Evolutionary conservation across 495 filamentous ascomycete species (phyloP).

Genomic region (Penicillium diatomitis): DNA sequence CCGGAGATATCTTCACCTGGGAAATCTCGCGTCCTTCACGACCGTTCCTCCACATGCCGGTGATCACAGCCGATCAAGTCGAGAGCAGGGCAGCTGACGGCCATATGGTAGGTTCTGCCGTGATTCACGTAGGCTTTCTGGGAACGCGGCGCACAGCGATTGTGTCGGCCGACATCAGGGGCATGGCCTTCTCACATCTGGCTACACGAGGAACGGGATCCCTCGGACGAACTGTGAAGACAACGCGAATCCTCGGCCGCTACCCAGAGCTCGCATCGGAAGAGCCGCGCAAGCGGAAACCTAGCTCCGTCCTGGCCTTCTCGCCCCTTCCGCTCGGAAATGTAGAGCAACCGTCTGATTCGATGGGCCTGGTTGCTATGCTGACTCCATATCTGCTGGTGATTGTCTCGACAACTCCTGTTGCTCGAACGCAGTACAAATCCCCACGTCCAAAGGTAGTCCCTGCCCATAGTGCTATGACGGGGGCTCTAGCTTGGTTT

Average conservation of each 20-base stretch:
- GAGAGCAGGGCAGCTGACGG: slow-evolving; percentile 64
- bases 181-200: slow-evolving; percentile 97
- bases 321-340: slow-evolving; percentile 86
- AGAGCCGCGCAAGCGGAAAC: slow-evolving; percentile 63
- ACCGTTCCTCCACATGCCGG: slow-evolving; percentile 83
- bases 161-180: slow-evolving; percentile 91
- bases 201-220: slow-evolving; percentile 85
- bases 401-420: slow-evolving; percentile 90
- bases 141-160: slow-evolving; percentile 90
- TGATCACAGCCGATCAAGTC: slow-evolving; percentile 56
- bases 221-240: slow-evolving; percentile 77
- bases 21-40: slow-evolving; percentile 70
- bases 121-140: slow-evolving; percentile 91
- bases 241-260: slow-evolving; percentile 79
- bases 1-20: slow-evolving; percentile 94
- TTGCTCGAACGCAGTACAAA: slow-evolving; percentile 95
- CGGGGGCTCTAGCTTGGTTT: slow-evolving; percentile 93
- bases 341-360: slow-evolving; percentile 77
- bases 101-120: slow-evolving; percentile 63
- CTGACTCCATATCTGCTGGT: slow-evolving; percentile 92
- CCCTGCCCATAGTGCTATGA: slow-evolving; percentile 79
- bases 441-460: slow-evolving; percentile 82
- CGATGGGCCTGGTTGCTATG: slow-evolving; percentile 87
- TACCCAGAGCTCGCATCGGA: slow-evolving; percentile 60
- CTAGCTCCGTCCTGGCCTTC: slow-evolving; percentile 92